Evolutionary conservation across 805 yeast species (phyloP).

Genomic region (Cyberlindnera amylophila): DNA sequence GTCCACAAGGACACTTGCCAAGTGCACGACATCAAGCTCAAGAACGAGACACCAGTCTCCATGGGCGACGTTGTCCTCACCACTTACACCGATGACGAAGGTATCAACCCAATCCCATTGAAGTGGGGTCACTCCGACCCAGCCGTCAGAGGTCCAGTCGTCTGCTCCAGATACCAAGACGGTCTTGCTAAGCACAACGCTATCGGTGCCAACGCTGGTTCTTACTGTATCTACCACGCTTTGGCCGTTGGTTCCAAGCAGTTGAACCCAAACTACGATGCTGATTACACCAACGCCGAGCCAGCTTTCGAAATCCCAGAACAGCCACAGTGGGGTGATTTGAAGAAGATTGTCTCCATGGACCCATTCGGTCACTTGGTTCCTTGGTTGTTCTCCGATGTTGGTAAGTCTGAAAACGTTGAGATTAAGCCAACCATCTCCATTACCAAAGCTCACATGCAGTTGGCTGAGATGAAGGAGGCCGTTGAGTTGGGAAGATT

Average conservation of each 20-base stretch:
- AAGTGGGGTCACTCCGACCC: conserved; percentile 53
- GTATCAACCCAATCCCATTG: conserved; percentile 44
- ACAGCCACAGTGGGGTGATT: conserved; percentile 52
- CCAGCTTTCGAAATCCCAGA: conserved; percentile 56
- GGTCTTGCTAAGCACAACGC: conserved; percentile 55
- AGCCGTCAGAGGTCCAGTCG: conserved; percentile 51
- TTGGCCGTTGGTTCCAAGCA: conserved; percentile 60
- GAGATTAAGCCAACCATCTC: conserved; percentile 64
- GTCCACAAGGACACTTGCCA: conserved; percentile 8
- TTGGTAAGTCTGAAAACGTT: conserved; percentile 42
- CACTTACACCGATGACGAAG: conserved; percentile 50
- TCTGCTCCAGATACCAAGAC: conserved; percentile 46
- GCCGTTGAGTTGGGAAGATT: conserved; percentile 51
- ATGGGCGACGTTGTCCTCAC: conserved; percentile 39
- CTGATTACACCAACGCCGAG: conserved; percentile 61
- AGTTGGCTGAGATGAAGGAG: conserved; percentile 53
- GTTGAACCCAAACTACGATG: conserved; percentile 45
- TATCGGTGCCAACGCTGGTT: conserved; percentile 63
- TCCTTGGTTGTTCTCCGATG: conserved; percentile 51
- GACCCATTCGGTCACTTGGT: conserved; percentile 68
- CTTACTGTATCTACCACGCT: conserved; percentile 63
- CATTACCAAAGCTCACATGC: conserved; percentile 62
- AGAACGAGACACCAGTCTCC: conserved; percentile 19
- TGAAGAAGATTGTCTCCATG: conserved; percentile 56
- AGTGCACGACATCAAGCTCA: conserved; percentile 18